Percentiles rank a stretch among this genome's conserved stretches.
Conservation (phyloP, 768 basidiomycete species). For the Lyophyllum shimeji region DNA sequence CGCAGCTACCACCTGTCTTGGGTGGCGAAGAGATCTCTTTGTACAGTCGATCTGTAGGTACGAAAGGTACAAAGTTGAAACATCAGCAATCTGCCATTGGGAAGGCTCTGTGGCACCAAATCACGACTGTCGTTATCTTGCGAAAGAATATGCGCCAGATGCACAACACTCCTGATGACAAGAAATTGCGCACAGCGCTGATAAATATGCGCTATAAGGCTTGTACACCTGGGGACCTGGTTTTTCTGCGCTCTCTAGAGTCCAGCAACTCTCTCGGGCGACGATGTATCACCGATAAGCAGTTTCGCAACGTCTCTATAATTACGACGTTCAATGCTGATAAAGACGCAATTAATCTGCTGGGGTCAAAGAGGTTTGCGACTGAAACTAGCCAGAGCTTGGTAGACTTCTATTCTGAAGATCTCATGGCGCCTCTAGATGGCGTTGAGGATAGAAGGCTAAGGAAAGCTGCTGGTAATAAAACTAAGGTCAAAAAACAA, state of each 20-base stretch:
- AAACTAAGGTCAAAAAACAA: background rate
- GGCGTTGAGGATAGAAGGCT: background rate
- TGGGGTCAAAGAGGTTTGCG: background rate
- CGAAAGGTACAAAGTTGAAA: background rate
- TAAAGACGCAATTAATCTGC: background rate
- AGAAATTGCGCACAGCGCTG: conserved; percentile 25
- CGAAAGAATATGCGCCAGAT: conserved; percentile 35
- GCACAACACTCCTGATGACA: conserved; percentile 18
- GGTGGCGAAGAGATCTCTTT: conserved; percentile 9
- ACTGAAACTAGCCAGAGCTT: background rate
- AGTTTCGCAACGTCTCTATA: conserved; percentile 34
- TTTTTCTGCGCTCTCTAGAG: conserved; percentile 27
- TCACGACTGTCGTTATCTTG: conserved; percentile 26
- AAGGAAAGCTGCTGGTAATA: background rate
- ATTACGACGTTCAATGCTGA: conserved; percentile 21
- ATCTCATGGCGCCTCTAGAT: background rate
- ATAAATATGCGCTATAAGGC: conserved; percentile 39
- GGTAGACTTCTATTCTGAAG: background rate
- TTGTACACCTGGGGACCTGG: conserved; percentile 37
- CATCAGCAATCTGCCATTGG: conserved; percentile 22
- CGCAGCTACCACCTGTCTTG: conserved; percentile 35
- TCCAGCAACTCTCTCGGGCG: conserved; percentile 8
- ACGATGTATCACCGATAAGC: conserved; percentile 3
- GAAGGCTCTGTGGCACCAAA: conserved; percentile 28
- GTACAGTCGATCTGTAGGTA: conserved; percentile 20